Conservation (phyloP, 495 filamentous ascomycete species). For the Hypoxylon intermedium region DNA sequence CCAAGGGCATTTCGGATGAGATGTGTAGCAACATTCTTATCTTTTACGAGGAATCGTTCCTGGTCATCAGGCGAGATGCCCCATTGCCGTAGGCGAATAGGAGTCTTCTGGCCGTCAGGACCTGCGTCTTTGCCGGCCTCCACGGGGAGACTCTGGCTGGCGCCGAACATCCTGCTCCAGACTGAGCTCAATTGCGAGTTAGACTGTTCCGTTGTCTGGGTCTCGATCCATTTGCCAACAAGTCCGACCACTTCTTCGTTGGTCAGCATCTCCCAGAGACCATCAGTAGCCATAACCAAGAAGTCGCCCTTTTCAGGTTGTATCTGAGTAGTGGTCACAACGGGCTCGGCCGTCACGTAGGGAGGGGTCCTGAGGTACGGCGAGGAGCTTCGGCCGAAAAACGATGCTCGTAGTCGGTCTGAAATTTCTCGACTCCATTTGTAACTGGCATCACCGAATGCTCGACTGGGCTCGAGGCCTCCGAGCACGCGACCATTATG, state of each 20-base stretch:
- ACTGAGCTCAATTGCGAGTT: conserved; percentile 51
- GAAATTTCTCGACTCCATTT: conserved; percentile 91
- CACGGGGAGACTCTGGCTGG: conserved; percentile 62
- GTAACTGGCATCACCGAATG: conserved; percentile 95
- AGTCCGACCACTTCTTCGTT: conserved; percentile 98
- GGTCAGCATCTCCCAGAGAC: conserved; percentile 98
- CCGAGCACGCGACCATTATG: conserved; percentile 89
- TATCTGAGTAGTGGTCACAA: conserved; percentile 94
- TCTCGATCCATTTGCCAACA: conserved; percentile 95
- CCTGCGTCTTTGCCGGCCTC: conserved; percentile 50
- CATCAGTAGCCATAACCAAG: conserved; percentile 94
- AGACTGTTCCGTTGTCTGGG: conserved; percentile 58
- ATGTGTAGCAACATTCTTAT: conserved; percentile 96
- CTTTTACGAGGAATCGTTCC: conserved; percentile 88
- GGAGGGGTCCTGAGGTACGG: conserved; percentile 85
- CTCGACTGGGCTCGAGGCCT: conserved; percentile 86
- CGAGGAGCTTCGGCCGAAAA: conserved; percentile 80
- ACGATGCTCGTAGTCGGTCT: conserved; percentile 77
- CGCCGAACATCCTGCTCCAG: conserved; percentile 66
- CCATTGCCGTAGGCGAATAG: conserved; percentile 86
- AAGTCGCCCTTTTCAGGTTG: conserved; percentile 92
- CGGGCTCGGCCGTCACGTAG: conserved; percentile 96
- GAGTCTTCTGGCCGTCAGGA: conserved; percentile 66
- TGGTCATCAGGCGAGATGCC: conserved; percentile 70
- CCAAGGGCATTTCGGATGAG: conserved; percentile 94